phyloP scores from a whole-genome alignment of 306 rosid genomes.

The Lathyrus oleraceus region DNA sequence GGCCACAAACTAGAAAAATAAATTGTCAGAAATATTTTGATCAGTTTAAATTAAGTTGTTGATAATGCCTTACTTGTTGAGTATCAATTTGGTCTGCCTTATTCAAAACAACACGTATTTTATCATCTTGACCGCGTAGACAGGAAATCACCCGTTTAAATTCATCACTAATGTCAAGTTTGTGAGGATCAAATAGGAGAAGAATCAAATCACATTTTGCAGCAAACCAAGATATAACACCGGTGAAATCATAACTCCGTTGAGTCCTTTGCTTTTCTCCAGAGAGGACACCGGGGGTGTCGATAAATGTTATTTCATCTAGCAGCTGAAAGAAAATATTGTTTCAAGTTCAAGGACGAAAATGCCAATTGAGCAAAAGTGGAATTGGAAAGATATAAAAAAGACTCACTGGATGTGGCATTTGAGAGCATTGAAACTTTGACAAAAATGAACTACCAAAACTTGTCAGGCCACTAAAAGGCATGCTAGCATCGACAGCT shows the following conservation, averaged over 20 bases:
- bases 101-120: conserved; percentile 92
- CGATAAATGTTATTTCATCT: conserved; percentile 86
- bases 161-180: conserved; percentile 92
- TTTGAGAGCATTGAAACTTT: conserved; percentile 88
- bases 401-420: conserved; percentile 93
- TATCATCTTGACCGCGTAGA: conserved; percentile 85
- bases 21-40: background rate
- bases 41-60: background rate
- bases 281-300: conserved; percentile 96
- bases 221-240: conserved; percentile 97
- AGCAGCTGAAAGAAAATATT: conserved; percentile 57
- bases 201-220: conserved; percentile 94
- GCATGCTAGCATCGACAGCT: conserved; percentile 93
- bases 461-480: conserved; percentile 74
- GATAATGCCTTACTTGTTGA: conserved; percentile 69
- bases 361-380: background rate
- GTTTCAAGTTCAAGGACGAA: conserved; percentile 14
- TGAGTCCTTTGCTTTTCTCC: conserved; percentile 98
- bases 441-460: conserved; percentile 92
- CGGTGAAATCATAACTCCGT: conserved; percentile 92
- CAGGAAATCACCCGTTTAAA: conserved; percentile 82
- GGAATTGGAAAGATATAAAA: conserved; percentile 17
- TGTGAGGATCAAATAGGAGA: conserved; percentile 90
- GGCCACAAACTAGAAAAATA: background rate
- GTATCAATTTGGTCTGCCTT: conserved; percentile 99